Evolutionary conservation across 805 yeast genomes (phyloP).

Genomic region (Myxozyma sirexii): DNA sequence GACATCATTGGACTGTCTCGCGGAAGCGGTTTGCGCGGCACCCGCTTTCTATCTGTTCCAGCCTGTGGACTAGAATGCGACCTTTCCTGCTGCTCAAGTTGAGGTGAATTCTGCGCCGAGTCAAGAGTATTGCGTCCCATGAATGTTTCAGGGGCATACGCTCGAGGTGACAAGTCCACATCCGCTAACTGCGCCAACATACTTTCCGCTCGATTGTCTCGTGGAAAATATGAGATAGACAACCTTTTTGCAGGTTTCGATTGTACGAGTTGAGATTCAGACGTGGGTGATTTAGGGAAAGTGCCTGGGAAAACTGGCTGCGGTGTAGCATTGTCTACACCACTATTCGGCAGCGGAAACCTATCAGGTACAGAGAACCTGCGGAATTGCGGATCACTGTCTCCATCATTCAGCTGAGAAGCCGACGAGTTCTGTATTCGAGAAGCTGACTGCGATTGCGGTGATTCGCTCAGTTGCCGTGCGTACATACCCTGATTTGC

Average conservation of each 20-base stretch:
- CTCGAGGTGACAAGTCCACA: not conserved
- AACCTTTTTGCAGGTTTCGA: not conserved
- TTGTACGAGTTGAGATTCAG: not conserved
- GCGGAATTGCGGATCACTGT: too few species aligned
- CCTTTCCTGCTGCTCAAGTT: not conserved
- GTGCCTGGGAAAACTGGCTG: too few species aligned
- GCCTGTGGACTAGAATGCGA: not conserved
- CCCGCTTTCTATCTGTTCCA: not conserved
- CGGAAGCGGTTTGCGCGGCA: slow-evolving; percentile 8
- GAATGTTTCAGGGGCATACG: not conserved
- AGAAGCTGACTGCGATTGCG: too few species aligned
- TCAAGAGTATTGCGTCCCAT: not conserved
- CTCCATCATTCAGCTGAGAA: too few species aligned
- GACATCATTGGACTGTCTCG: not conserved
- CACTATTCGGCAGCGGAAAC: not conserved
- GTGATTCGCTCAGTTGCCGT: too few species aligned
- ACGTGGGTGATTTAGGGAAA: not conserved
- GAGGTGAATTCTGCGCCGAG: not conserved
- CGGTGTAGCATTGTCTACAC: not conserved
- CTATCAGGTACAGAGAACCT: too few species aligned
- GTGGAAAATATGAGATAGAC: not conserved
- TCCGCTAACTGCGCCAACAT: not conserved
- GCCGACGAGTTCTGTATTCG: too few species aligned
- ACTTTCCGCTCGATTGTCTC: not conserved
- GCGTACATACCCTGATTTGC: too few species aligned